Percentiles rank a stretch among this genome's conserved stretches.
phyloP scores from a whole-genome alignment of 345 rosid genomes.

The Eucalyptus cloeziana region DNA sequence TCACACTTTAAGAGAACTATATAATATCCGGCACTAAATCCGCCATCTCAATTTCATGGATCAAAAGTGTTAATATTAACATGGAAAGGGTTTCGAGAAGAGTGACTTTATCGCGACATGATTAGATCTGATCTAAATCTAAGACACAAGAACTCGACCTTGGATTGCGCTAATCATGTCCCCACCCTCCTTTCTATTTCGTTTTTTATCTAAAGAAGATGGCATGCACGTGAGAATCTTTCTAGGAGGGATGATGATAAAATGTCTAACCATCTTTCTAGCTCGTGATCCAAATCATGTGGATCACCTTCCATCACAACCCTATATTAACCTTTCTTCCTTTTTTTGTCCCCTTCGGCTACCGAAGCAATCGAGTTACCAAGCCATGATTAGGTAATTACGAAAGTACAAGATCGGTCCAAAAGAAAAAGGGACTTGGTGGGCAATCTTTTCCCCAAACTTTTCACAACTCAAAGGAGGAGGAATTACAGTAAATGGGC shows the following conservation, averaged over 20 bases:
- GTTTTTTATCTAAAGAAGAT: not conserved
- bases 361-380: not conserved
- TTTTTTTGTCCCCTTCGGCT: not conserved
- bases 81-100: rapidly evolving
- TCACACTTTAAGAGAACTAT: rapidly evolving
- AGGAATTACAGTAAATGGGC: not conserved
- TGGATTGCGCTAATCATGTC: not conserved
- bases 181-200: not conserved
- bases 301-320: not conserved
- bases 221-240: not conserved
- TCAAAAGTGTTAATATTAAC: not conserved
- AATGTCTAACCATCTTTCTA: not conserved
- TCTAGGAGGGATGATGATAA: not conserved
- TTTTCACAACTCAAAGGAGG: not conserved
- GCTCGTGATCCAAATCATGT: not conserved
- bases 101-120: rapidly evolving
- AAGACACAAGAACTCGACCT: not conserved
- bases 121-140: not conserved
- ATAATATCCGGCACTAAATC: not conserved
- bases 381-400: not conserved
- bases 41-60: not conserved
- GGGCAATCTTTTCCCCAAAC: not conserved
- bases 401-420: not conserved
- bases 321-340: not conserved
- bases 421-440: not conserved